Conservation (phyloP, 192 early-diverging fungal species). For the Backusella mclennaniae region DNA sequence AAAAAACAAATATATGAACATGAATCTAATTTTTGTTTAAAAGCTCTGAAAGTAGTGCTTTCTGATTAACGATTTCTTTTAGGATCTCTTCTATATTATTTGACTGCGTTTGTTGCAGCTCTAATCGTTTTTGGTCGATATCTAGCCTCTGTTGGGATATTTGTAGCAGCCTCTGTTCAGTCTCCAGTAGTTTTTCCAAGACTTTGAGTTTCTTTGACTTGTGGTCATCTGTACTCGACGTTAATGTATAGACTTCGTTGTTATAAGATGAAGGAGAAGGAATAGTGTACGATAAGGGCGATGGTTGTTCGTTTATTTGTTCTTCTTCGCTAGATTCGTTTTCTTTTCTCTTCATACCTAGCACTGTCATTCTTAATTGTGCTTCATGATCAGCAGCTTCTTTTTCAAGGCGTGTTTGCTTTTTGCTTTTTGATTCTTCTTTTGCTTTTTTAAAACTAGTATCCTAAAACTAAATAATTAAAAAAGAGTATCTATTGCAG, state of each 20-base stretch:
- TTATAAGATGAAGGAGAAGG: neutral
- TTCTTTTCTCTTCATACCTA: neutral
- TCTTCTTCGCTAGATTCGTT: neutral
- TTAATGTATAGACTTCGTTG: neutral
- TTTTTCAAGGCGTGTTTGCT: neutral
- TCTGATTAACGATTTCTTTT: neutral
- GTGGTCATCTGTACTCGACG: neutral
- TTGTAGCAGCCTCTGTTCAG: neutral
- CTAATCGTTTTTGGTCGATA: neutral
- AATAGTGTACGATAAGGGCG: neutral
- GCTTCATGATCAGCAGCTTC: neutral
- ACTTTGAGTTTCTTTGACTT: neutral
- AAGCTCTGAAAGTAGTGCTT: neutral
- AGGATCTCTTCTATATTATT: neutral
- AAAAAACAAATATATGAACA: neutral
- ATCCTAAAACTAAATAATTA: neutral
- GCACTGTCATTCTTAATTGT: neutral
- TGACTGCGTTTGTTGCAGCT: neutral
- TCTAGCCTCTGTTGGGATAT: neutral
- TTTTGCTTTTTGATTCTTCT: neutral
- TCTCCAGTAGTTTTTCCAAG: neutral
- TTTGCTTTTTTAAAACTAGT: conserved; percentile 2
- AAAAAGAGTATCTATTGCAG: neutral
- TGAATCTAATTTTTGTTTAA: neutral
- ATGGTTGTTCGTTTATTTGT: neutral